phyloP scores from a whole-genome alignment of 164 flowering plant species.

The Buxus sempervirens region DNA sequence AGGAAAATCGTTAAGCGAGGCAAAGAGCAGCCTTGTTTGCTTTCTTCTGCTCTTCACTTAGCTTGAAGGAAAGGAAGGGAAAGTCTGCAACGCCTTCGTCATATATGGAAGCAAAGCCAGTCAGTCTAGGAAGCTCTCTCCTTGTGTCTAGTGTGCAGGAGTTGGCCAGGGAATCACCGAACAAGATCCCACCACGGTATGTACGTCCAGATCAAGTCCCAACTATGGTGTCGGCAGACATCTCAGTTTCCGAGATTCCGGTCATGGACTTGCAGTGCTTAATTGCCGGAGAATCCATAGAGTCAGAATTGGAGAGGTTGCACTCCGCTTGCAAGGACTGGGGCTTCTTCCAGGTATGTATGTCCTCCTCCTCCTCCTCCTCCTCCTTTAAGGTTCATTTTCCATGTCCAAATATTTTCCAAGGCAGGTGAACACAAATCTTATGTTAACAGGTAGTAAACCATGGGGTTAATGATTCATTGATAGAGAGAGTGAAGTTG shows the following conservation, averaged over 20 bases:
- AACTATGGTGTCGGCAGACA: not conserved
- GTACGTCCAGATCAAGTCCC: constrained; percentile 25
- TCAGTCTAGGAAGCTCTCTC: too few species aligned
- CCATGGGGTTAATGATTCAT: constrained; percentile 30
- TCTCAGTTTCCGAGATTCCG: constrained; percentile 25
- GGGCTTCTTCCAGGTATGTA: constrained; percentile 38
- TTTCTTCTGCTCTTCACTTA: too few species aligned
- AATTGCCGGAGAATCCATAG: constrained; percentile 10
- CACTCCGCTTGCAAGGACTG: constrained; percentile 46
- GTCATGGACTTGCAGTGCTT: constrained; percentile 37
- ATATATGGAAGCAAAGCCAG: too few species aligned
- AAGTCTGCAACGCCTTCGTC: too few species aligned
- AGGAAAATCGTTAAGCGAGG: too few species aligned
- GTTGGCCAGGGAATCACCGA: too few species aligned
- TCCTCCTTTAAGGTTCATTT: too few species aligned
- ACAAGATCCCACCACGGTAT: constrained; percentile 38
- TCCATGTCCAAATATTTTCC: too few species aligned
- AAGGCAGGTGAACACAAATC: too few species aligned
- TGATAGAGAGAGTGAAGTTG: constrained; percentile 25
- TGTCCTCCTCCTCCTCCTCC: not conserved
- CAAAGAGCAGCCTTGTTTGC: too few species aligned
- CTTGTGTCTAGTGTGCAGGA: too few species aligned
- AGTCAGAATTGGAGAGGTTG: constrained; percentile 28
- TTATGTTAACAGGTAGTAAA: constrained; percentile 21
- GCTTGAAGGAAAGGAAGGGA: too few species aligned